Base-by-base conservation (phyloP, 768 basidiomycete species). In the Xerocomus potaroensis region DNA sequence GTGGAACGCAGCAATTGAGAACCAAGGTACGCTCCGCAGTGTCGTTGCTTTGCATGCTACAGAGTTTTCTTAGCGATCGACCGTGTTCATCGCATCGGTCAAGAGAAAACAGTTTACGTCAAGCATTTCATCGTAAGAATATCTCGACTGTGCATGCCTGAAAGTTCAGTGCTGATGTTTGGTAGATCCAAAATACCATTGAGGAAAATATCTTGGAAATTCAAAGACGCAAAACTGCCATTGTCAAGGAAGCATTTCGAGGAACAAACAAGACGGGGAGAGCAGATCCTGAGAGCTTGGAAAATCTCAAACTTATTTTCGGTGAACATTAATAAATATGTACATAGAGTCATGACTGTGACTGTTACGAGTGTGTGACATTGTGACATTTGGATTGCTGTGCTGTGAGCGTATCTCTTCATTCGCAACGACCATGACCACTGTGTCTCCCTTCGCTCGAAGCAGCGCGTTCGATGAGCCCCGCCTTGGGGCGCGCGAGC, bases 1-100 rank as follows among this genome's bases (percentile, higher is more conserved):
- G 89, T 91, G 89, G 89, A 91, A 91, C 61, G 79, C 85, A 5
- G 87, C 88, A 0, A 81, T 76, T 4, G 90, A 91, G 61, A 81
- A 81, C 42, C 89, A 91, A 77, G 86, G 84, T 80, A 54, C 1
- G 45, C 43, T 37, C n/a, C 8, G 22, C 0, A 6, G 12, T n/a
- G 34, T 19, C 35, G 33, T 42, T 5, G 14, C 34, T 7, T 24
- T 41, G 18, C 31, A 32, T 15, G 11, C 5, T 14, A 34, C 61
- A 43, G 63, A 35, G 18, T 34, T 24, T 36, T n/a, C 22, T n/a
- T 43, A 84, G 89, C 90, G 14, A 86, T 91, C 58, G 90, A 92
- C 59, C 79, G 90, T 8, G 87, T 91, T 23, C 90, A 92, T 55
- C 70, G 90, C 36, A 84, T 92, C 40, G 90, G 90, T 0, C 90